Percentiles rank a stretch among this genome's conserved stretches.
phyloP scores from a whole-genome alignment of 352 stramenopile species.

The Phytophthora pini region DNA sequence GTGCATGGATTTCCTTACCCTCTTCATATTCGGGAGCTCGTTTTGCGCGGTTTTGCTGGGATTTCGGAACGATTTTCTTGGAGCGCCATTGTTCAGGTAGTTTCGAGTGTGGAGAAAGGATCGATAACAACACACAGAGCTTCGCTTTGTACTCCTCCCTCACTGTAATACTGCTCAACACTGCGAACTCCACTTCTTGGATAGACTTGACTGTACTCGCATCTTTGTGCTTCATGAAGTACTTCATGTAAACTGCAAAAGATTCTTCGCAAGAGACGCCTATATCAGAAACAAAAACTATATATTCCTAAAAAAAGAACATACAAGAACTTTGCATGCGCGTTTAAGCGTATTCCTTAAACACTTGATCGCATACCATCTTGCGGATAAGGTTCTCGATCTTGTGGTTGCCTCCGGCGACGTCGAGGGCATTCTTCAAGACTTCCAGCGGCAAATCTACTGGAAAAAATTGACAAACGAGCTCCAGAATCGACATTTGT shows the following conservation, averaged over 20 bases:
- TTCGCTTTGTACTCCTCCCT: slow-evolving; percentile 59
- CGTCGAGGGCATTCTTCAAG: slow-evolving; percentile 4
- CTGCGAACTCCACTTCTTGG: slow-evolving; percentile 47
- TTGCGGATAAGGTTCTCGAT: slow-evolving; percentile 4
- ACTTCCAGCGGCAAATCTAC: slow-evolving; percentile 4
- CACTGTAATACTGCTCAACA: slow-evolving; percentile 53
- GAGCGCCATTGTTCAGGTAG: not conserved
- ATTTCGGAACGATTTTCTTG: slow-evolving; percentile 1
- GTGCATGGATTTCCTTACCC: slow-evolving; percentile 58
- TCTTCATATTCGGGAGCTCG: slow-evolving; percentile 17
- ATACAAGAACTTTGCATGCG: too few species aligned
- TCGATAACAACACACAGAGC: slow-evolving; percentile 31
- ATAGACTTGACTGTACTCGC: slow-evolving; percentile 14
- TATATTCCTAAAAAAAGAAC: too few species aligned
- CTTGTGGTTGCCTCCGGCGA: slow-evolving; percentile 2
- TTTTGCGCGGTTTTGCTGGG: slow-evolving; percentile 1
- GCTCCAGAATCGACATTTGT: slow-evolving; percentile 1
- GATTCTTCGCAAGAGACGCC: too few species aligned
- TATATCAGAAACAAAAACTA: too few species aligned
- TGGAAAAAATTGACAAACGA: not conserved
- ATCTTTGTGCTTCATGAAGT: not conserved
- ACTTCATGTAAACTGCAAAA: not conserved
- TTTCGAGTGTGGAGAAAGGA: slow-evolving; percentile 14
- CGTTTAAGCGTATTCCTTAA: not conserved
- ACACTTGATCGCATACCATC: slow-evolving; percentile 3